A percentile compares a stretch with the other conserved stretches of the same genome.
phyloP scores from a whole-genome alignment of 441 rosid genomes.

The Jatropha multifida region DNA sequence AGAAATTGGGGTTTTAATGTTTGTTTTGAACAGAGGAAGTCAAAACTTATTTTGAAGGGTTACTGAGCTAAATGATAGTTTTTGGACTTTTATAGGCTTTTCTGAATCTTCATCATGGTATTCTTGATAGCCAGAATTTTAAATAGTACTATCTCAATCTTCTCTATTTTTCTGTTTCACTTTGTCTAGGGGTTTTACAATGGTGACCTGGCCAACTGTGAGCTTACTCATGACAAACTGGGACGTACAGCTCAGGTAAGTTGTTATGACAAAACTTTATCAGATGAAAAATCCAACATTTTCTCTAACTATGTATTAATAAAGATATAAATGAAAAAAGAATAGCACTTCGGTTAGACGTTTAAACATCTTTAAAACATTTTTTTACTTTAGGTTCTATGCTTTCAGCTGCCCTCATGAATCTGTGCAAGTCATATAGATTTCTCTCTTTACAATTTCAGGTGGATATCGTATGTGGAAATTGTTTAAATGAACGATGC shows the following conservation, averaged over 20 bases:
- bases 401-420: slow-evolving; percentile 15
- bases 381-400: background rate
- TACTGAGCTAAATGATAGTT: background rate
- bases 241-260: slow-evolving; percentile 91
- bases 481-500: slow-evolving; percentile 71
- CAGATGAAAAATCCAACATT: background rate
- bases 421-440: slow-evolving; percentile 3
- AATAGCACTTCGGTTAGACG: background rate
- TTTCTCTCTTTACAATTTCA: slow-evolving; percentile 34
- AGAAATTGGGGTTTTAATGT: background rate
- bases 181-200: slow-evolving; percentile 63
- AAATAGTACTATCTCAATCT: slow-evolving; percentile 9
- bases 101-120: slow-evolving; percentile 2
- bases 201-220: slow-evolving; percentile 81
- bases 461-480: slow-evolving; percentile 86
- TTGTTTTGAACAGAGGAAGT: background rate
- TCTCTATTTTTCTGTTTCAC: slow-evolving; percentile 9
- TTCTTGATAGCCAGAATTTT: slow-evolving; percentile 11
- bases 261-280: slow-evolving; percentile 18
- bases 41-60: background rate
- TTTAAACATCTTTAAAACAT: background rate
- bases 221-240: slow-evolving; percentile 75
- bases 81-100: background rate
- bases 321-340: background rate
- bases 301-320: background rate